Evolutionary conservation across 495 filamentous ascomycete species (phyloP), one percentile per base, ranked within the genome.

Genomic region (Penicillium malachiteum): DNA sequence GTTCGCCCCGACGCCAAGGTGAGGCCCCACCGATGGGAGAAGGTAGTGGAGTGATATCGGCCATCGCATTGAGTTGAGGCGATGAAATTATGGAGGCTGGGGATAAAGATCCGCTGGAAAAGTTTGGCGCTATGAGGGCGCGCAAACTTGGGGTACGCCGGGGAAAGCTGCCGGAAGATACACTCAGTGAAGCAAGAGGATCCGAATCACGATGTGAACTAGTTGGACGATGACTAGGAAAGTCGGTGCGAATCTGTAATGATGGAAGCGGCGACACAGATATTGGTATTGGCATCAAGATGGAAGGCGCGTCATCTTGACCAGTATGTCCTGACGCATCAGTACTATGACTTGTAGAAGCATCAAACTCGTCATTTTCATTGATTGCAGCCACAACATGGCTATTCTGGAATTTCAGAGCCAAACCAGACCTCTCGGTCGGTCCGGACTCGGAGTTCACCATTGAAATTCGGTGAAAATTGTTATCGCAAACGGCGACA

Each of bases 11-110:
- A 3, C 62, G 60, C 85, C 84, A 69, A n/a, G 92, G 88, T 7
- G 88, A 90, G 42, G 87, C 86, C 7, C 81, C 80, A 54, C 89
- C 76, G 38, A 97, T 80, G 7, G 94, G 94, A 5, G 94, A 97
- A 10, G 94, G 94, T 18, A 98, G 72, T 48, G 94, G 94, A 5
- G 94, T 98, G 54, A 98, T 86, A 64, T 96, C 91, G 38, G 84
- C 83, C 83, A 96, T 86, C 16, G 92, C 89, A 54, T 85, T 84
- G 38, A 96, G 79, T 54, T 87, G 83, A 3, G 92, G 91, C 14
- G 86, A 89, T 5, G 86, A 83, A 16, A 85, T 61, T 18, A 72
- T 48, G 11, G 86, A 87, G 30, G 74, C 78, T 1, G 85, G 85
- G 2, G 86, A 88, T 18, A 83, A 63, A 6, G 84, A 87, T 13